Evolutionary conservation across 208 protist species (phyloP), one percentile per base, ranked within the genome.

Genomic region (Trypanosoma avium): DNA sequence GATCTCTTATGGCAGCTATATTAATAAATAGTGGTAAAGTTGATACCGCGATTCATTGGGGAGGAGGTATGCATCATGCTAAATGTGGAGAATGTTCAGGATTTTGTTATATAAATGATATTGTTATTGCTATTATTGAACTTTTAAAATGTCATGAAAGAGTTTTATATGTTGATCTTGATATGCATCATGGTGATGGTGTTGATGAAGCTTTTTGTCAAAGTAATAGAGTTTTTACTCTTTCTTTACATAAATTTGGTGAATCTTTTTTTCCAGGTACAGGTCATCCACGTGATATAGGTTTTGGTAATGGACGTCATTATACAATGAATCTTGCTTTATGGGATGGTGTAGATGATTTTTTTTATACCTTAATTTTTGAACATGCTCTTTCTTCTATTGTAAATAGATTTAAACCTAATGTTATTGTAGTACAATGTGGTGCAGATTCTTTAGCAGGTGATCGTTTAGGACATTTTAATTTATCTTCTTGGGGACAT

Each of bases 41-140:
- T 26, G 82, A 93, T 57, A 81, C 78, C 55, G 97, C 98, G 12
- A 97, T 99, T 67, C 99, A 99, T 87, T 99, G 98, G 98, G 91
- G 97, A 36, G 99, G 99, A 36, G 99, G 99, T 21, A 90, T 99
- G 71, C 98, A 99, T 75, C 98, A 99, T 79, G 92, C 97, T 24
- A 98, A 99, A 72, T 98, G 97, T 48, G 82, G 80, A 48, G 96
- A 99, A 84, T 97, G 97, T 49, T 95, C 86, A 40, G 99, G 99
- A 12, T 99, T 99, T 81, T 99, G 99, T 90, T 99, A 99, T 75
- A 89, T 99, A 8, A 99, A 99, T 74, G 99, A 99, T 84, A 99
- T 99, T 68, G 99, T 99, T 3, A 79, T 99, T 24, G 97, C 81
- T 9, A 99, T 99, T 65, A 67, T 99, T 24, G 99, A 99, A 82